Evolutionary conservation across 352 stramenopile species (phyloP).

Genomic region (Pythium chondricola): DNA sequence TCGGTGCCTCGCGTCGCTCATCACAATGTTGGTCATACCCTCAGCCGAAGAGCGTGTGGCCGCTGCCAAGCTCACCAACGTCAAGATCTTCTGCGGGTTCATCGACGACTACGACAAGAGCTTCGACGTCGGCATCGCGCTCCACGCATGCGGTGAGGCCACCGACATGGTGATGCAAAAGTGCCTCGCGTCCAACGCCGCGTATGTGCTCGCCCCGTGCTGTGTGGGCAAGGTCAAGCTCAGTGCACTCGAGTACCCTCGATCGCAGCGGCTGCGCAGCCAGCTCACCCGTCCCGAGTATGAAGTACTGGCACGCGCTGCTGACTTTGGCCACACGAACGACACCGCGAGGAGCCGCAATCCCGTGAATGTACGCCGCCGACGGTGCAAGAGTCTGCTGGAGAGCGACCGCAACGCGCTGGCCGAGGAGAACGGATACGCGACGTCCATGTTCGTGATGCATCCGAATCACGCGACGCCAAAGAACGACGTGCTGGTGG

Average conservation of each 20-base stretch:
- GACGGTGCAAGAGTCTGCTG: constrained; percentile 73
- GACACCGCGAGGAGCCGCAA: constrained; percentile 31
- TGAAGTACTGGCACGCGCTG: constrained; percentile 68
- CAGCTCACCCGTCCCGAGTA: constrained; percentile 58
- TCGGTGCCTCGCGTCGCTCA: neutral
- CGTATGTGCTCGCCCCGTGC: constrained; percentile 74
- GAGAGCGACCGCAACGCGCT: constrained; percentile 72
- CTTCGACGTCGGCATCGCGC: constrained; percentile 75
- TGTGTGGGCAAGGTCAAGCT: constrained; percentile 80
- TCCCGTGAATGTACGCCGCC: constrained; percentile 43
- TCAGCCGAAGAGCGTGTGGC: constrained; percentile 59
- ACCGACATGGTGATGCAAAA: constrained; percentile 82
- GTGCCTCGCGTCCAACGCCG: constrained; percentile 44
- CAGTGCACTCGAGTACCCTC: constrained; percentile 52
- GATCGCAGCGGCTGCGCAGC: constrained; percentile 34
- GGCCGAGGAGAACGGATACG: constrained; percentile 46
- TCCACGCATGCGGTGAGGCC: constrained; percentile 76
- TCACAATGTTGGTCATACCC: neutral
- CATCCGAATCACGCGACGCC: constrained; percentile 56
- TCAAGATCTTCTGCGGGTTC: constrained; percentile 68
- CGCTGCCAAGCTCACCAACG: constrained; percentile 50
- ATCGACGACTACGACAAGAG: constrained; percentile 59
- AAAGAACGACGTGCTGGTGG: constrained; percentile 83
- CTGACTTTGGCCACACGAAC: constrained; percentile 62
- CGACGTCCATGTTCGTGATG: constrained; percentile 79